phyloP scores from a whole-genome alignment of 176 grass and related monocot species.

The Carex myosuroides region DNA sequence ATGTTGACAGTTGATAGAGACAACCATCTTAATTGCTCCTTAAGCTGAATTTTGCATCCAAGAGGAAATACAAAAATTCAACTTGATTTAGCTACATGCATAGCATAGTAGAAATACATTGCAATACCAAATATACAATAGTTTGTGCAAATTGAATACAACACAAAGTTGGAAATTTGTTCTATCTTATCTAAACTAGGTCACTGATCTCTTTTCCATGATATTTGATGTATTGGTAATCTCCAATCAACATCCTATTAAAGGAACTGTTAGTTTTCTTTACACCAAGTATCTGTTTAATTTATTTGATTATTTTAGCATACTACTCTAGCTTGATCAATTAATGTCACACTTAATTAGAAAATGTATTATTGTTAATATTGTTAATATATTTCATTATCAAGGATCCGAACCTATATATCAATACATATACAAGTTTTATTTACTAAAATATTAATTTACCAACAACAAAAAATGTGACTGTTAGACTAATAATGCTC shows the following conservation, averaged over 20 bases:
- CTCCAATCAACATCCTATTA: neutral
- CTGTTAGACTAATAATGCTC: neutral
- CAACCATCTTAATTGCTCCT: conserved; percentile 5
- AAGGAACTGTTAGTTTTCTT: conserved; percentile 2
- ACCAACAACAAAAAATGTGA: neutral
- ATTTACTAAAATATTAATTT: neutral
- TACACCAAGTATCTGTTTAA: neutral
- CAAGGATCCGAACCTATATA: no score
- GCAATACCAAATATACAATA: neutral
- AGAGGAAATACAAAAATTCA: conserved; percentile 9
- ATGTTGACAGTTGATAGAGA: conserved; percentile 24
- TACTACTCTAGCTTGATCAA: neutral
- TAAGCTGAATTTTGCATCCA: conserved; percentile 7
- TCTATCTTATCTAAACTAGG: neutral
- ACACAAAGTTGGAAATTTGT: conserved; percentile 15
- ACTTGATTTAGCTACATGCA: neutral
- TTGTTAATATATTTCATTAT: no score
- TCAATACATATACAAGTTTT: neutral
- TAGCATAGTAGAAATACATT: neutral
- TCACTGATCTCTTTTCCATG: neutral
- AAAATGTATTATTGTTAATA: no score
- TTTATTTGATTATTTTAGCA: neutral
- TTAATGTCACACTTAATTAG: neutral
- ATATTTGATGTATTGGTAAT: neutral
- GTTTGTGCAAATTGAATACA: conserved; percentile 11